These are phyloP conservation scores for Skeletonema marinoi DNA, from an alignment of 108 stramenopile genomes.

Conservation along the genomic window DNA sequence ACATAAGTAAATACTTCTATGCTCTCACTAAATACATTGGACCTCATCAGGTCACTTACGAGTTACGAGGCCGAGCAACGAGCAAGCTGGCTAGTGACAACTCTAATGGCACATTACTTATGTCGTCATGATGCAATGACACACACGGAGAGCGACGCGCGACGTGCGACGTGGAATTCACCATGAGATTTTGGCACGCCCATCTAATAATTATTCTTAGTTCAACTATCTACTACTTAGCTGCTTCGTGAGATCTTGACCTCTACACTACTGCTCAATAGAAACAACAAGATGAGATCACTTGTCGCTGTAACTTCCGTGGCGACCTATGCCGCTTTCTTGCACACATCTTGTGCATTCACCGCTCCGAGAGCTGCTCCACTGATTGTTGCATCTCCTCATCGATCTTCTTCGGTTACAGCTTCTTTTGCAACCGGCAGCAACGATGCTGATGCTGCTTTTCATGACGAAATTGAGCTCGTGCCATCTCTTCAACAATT, in stretches of 20 bases:
- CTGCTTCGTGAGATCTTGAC: neutral
- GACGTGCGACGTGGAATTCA: too few relatives aligned
- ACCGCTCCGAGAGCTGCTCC: neutral
- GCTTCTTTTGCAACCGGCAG: neutral
- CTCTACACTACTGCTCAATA: neutral
- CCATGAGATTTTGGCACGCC: too few relatives aligned
- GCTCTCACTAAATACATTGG: too few relatives aligned
- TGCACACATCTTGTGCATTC: constrained; percentile 3
- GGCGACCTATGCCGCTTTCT: neutral
- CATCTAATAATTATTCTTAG: too few relatives aligned
- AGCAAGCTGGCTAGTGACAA: too few relatives aligned
- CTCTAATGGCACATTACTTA: too few relatives aligned
- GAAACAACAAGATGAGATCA: neutral
- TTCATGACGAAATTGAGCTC: neutral
- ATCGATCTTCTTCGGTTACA: neutral
- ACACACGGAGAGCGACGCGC: too few relatives aligned
- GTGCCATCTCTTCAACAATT: constrained; percentile 2
- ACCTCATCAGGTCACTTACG: too few relatives aligned
- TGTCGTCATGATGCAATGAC: too few relatives aligned
- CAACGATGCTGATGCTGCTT: neutral
- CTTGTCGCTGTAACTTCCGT: neutral
- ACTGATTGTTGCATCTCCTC: neutral
- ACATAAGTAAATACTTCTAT: too few relatives aligned
- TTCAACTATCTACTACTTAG: too few relatives aligned
- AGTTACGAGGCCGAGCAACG: too few relatives aligned